Evolutionary conservation across 805 yeast genomes (phyloP).

Genomic region (Saccharomycopsis schoenii): DNA sequence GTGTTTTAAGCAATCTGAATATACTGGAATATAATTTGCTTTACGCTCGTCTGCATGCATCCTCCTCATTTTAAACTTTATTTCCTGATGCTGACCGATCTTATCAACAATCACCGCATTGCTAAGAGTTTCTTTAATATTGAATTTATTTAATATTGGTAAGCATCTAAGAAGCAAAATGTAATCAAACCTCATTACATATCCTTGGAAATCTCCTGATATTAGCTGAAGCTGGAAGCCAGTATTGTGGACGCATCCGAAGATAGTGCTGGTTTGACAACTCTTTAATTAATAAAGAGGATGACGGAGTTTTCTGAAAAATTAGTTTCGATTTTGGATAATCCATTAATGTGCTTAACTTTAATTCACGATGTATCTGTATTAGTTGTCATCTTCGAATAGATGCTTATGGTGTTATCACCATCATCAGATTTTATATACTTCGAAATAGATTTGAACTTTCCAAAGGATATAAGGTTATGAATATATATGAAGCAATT

Average conservation of each 20-base stretch:
- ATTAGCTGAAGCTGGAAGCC: not conserved
- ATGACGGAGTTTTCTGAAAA: not conserved
- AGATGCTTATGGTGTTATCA: not conserved
- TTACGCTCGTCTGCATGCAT: not conserved
- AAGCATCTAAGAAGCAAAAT: not conserved
- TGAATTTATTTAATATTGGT: not conserved
- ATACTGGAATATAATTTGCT: too few relatives aligned
- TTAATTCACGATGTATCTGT: not conserved
- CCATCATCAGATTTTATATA: not conserved
- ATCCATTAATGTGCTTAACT: not conserved
- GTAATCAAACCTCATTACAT: not conserved
- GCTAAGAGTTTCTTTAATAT: not conserved
- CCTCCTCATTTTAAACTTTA: not conserved
- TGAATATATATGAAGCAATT: not conserved
- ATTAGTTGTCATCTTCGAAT: not conserved
- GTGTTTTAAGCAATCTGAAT: too few relatives aligned
- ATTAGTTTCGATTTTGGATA: not conserved
- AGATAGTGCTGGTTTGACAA: not conserved
- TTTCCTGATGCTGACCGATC: not conserved
- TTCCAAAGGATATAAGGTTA: not conserved
- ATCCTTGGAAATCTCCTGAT: not conserved
- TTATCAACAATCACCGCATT: not conserved
- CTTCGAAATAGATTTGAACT: not conserved
- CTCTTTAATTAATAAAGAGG: not conserved
- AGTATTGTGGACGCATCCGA: not conserved